These are phyloP conservation scores for Diplodia scrobiculata DNA, from an alignment of 2,329 filamentous ascomycete species.

Conservation along the genomic window DNA sequence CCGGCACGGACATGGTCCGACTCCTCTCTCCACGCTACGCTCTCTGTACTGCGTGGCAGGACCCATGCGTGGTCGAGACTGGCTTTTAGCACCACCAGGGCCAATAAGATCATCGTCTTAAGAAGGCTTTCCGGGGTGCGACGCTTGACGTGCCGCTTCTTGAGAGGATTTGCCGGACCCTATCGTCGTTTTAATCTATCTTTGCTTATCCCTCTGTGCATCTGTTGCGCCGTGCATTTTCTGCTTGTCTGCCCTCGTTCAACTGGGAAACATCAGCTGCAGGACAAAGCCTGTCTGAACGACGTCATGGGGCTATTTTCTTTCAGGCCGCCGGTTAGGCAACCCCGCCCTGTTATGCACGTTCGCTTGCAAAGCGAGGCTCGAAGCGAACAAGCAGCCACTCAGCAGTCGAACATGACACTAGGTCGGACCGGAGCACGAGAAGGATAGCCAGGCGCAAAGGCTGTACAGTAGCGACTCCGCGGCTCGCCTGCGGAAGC, in stretches of 20 bases:
- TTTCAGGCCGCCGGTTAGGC: background rate
- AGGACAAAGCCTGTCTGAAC: background rate
- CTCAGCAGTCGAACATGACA: background rate
- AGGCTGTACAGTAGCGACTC: constrained; percentile 1
- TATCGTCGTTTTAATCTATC: background rate
- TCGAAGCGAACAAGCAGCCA: constrained; percentile 15
- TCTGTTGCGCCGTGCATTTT: background rate
- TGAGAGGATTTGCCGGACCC: background rate
- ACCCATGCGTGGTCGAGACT: background rate
- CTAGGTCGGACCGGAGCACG: background rate
- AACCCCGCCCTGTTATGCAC: constrained; percentile 9
- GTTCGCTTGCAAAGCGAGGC: background rate
- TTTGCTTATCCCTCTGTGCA: background rate
- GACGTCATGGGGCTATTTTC: background rate
- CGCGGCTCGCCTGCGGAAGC: background rate
- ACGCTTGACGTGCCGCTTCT: background rate
- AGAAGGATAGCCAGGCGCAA: background rate
- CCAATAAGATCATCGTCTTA: constrained; percentile 15
- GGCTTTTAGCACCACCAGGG: background rate
- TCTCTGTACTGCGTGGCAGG: background rate
- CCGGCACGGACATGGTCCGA: background rate
- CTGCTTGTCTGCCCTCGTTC: background rate
- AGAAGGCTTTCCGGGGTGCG: background rate
- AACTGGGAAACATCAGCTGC: background rate
- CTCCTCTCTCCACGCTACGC: background rate